Percentiles rank a stretch among this genome's conserved stretches.
Conservation (phyloP, 306 rosid genomes). For the Cyamopsis tetragonoloba region DNA sequence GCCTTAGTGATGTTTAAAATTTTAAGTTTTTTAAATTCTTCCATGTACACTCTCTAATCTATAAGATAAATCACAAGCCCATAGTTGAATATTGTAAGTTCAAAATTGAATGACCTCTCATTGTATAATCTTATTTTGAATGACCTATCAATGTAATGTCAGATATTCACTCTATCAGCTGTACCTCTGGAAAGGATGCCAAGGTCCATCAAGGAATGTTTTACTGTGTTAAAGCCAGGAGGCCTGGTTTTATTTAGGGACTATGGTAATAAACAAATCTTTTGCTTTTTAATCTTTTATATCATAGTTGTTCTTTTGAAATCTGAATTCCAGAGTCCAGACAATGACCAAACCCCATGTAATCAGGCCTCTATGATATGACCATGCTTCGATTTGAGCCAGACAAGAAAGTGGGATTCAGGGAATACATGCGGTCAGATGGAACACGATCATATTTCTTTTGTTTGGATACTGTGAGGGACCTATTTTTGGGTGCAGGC, state of each 20-base stretch:
- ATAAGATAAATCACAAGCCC: neutral
- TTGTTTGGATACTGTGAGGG: conserved; percentile 60
- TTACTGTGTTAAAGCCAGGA: conserved; percentile 75
- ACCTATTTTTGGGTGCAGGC: conserved; percentile 71
- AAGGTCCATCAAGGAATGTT: conserved; percentile 64
- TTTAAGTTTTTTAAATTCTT: too few relatives aligned
- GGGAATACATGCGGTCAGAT: conserved; percentile 77
- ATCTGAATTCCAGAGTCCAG: conserved; percentile 6
- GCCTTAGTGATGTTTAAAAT: too few relatives aligned
- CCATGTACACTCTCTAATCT: neutral
- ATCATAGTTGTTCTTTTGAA: conserved; percentile 8
- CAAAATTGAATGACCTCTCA: neutral
- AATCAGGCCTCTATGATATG: conserved; percentile 94
- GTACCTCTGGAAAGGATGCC: conserved; percentile 69
- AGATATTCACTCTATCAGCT: conserved; percentile 93
- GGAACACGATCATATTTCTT: conserved; percentile 93
- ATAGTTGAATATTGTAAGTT: neutral
- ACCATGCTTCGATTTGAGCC: conserved; percentile 83
- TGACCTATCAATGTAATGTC: conserved; percentile 35
- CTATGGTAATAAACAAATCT: conserved; percentile 55
- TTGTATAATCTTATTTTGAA: conserved; percentile 16
- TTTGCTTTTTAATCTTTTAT: neutral
- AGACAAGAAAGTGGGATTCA: conserved; percentile 60
- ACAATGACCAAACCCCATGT: conserved; percentile 24
- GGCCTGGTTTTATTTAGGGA: conserved; percentile 88